A percentile compares a stretch with the other conserved stretches of the same genome.
Evolutionary conservation across 2,329 filamentous ascomycete genomes (phyloP).

Genomic region (Colletotrichum echinochloae): DNA sequence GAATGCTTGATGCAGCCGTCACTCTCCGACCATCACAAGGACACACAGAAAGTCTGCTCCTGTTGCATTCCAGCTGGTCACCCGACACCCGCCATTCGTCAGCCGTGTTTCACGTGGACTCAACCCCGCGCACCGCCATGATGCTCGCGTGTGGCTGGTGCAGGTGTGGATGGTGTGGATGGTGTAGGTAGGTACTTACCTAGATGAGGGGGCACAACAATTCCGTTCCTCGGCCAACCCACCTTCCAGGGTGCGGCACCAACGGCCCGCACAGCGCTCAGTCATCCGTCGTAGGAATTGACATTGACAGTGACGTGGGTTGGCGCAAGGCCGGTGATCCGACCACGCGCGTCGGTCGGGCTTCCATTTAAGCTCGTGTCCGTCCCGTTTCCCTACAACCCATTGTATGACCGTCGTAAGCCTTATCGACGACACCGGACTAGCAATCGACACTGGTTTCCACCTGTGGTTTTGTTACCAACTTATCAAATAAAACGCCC

Average conservation of each 20-base stretch:
- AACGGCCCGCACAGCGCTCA: conserved; percentile 18
- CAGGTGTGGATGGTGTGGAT: conserved; percentile 29
- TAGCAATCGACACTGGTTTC: background rate
- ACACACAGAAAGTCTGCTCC: background rate
- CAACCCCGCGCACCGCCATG: conserved; percentile 26
- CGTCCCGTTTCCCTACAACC: background rate
- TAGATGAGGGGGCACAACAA: background rate
- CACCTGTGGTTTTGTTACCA: background rate
- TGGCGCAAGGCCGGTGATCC: conserved; percentile 17
- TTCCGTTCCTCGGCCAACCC: conserved; percentile 38
- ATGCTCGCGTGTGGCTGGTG: conserved; percentile 27
- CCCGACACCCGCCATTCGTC: conserved; percentile 15
- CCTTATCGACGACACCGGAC: background rate
- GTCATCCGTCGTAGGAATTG: conserved; percentile 1
- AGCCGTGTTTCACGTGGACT: conserved; percentile 26
- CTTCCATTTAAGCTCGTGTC: conserved; percentile 29
- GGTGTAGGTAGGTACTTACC: too few relatives aligned
- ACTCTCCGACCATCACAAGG: background rate
- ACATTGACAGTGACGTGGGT: conserved; percentile 5
- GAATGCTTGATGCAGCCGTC: background rate
- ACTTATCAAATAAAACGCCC: background rate
- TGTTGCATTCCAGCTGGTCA: conserved; percentile 8
- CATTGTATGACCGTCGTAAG: background rate
- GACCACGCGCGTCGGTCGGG: conserved; percentile 35
- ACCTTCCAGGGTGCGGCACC: conserved; percentile 1